These are phyloP conservation scores for Tricholomella constricta DNA, from an alignment of 768 basidiomycete species.

Conservation along the genomic window DNA sequence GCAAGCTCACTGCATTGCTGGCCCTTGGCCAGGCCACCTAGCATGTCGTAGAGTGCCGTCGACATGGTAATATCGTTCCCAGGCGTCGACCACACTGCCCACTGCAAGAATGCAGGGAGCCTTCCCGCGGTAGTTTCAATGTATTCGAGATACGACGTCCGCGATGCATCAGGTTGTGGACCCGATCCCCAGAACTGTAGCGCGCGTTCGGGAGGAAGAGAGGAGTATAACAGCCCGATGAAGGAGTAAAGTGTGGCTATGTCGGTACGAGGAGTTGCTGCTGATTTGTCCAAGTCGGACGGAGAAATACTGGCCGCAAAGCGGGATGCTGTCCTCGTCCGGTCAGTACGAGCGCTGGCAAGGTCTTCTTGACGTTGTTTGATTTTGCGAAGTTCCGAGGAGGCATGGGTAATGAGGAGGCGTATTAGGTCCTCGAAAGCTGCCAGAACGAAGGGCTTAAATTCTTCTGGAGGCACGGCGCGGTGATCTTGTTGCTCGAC, in stretches of 20 bases:
- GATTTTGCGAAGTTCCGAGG: slow-evolving; percentile 81
- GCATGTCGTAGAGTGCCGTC: slow-evolving; percentile 86
- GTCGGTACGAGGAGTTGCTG: slow-evolving; percentile 68
- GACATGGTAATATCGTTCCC: slow-evolving; percentile 71
- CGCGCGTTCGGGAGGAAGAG: slow-evolving; percentile 72
- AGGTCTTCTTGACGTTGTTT: slow-evolving; percentile 91
- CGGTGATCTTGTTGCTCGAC: slow-evolving; percentile 48
- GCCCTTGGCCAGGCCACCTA: slow-evolving; percentile 80
- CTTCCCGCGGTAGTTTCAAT: slow-evolving; percentile 64
- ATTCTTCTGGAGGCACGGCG: slow-evolving; percentile 48
- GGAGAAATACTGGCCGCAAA: slow-evolving; percentile 42
- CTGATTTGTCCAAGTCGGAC: slow-evolving; percentile 38
- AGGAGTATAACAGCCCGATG: slow-evolving; percentile 77
- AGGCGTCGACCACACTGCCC: slow-evolving; percentile 88
- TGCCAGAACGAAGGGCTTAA: slow-evolving; percentile 56
- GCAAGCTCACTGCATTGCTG: slow-evolving; percentile 84
- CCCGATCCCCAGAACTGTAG: slow-evolving; percentile 86
- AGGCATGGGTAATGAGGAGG: slow-evolving; percentile 72
- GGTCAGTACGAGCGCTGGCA: slow-evolving; percentile 64
- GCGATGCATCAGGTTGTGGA: slow-evolving; percentile 41
- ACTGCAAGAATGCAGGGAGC: slow-evolving; percentile 79
- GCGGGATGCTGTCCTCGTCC: slow-evolving; percentile 54
- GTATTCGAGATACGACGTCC: slow-evolving; percentile 55
- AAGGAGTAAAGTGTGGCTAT: slow-evolving; percentile 83
- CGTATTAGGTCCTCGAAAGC: slow-evolving; percentile 73